phyloP scores from a whole-genome alignment of 2,329 filamentous ascomycete genomes.

The Pyricularia sp. region DNA sequence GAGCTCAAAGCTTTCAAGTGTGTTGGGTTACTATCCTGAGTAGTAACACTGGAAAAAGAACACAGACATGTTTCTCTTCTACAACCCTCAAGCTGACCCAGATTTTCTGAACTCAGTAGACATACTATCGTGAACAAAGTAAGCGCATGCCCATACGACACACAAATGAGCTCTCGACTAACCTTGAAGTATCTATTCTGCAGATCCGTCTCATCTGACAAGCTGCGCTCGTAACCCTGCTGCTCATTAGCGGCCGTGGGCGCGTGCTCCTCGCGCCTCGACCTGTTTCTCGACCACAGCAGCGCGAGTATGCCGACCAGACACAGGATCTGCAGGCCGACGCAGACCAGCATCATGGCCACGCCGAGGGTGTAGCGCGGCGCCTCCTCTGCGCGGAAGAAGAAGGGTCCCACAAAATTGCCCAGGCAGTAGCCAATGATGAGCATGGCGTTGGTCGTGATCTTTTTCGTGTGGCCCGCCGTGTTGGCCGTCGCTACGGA shows the following conservation, averaged over 20 bases:
- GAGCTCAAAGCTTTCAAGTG: too few relatives aligned
- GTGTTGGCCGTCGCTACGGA: slow-evolving; percentile 12
- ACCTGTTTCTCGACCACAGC: not conserved
- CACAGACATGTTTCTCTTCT: not conserved
- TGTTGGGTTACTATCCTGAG: not conserved
- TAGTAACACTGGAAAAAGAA: not conserved
- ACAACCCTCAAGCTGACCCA: not conserved
- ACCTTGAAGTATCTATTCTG: not conserved
- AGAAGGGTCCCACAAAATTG: slow-evolving; percentile 59
- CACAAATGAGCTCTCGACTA: not conserved
- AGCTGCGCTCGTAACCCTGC: not conserved
- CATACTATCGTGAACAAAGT: not conserved
- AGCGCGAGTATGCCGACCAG: not conserved
- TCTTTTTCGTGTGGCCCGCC: slow-evolving; percentile 10
- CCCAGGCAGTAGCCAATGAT: slow-evolving; percentile 14
- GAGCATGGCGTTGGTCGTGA: slow-evolving; percentile 7
- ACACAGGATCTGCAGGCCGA: not conserved
- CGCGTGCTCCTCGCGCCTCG: not conserved
- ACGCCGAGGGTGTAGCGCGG: slow-evolving; percentile 25
- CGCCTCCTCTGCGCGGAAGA: slow-evolving; percentile 62
- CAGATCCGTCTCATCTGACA: not conserved
- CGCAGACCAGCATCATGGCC: slow-evolving; percentile 15
- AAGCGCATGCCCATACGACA: not conserved
- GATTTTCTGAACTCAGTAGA: not conserved
- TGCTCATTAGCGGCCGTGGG: not conserved